Base-by-base conservation (phyloP, 2,329 filamentous ascomycete species). In the Trichothecium roseum region DNA sequence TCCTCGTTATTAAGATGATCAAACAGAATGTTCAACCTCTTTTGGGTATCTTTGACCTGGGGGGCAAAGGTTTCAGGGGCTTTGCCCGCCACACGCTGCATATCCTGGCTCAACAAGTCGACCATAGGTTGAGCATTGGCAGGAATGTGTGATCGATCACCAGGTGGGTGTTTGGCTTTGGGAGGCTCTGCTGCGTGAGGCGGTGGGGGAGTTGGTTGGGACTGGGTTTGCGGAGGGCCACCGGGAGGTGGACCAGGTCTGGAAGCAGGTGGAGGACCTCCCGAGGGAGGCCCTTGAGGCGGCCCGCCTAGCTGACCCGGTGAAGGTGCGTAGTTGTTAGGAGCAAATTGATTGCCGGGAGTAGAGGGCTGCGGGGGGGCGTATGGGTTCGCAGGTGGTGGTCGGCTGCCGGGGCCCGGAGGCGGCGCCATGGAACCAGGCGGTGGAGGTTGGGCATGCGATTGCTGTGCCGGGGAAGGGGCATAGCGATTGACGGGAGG, bases 1-100 rank as follows among this genome's bases (percentile, higher is more conserved):
- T 96, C 88, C 52, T 88, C 83, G 46, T 96, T 96, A 69, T 96
- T 98, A 32, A 98, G 69, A 57, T 95, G 87, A 53, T 98, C 89
- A 55, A 95, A 96, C n/a, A 98, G 67, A 34, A 95, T 79, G 49
- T 84, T 84, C 40, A 98, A 71, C 18, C 91, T 79, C 63, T 94
- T 94, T 56, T 94, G 85, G 3, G 88, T 91, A 55, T 96, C 91
- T 49, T 86, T 84, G 15, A 98, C 87, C 55, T 96, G 88, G 12
- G 79, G 72, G 43, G 84, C 81, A 63, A 91, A 95, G 13, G 81
- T 79, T n/a, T 81, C 68, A 14, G 91, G 91, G 1, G 91, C 91
- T 46, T 85, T 82, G 22, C 78, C 64, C 40, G 88, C 88, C 37
- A 98, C 84, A 24, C 87, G 83, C 49, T 89, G 80, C 76, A 96